A percentile compares a stretch with the other conserved stretches of the same genome.
Conservation (phyloP, 2,329 filamentous ascomycete species). For the Microsporum ferrugineum region DNA sequence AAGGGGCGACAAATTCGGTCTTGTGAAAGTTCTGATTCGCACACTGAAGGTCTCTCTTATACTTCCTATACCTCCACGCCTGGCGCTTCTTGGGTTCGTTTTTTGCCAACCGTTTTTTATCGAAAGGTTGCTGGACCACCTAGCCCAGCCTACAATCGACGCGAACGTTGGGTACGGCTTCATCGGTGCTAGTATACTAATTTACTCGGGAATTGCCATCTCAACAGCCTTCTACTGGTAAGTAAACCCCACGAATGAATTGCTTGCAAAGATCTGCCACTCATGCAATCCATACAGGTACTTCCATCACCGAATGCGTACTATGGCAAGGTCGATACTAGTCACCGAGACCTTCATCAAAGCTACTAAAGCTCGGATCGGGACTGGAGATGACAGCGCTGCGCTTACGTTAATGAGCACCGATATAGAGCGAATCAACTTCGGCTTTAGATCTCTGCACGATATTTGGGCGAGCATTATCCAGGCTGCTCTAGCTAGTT, state of each 20-base stretch:
- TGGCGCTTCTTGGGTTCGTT: constrained; percentile 19
- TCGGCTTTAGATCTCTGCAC: constrained; percentile 15
- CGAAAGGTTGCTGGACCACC: constrained; percentile 6
- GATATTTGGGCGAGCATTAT: constrained; percentile 18
- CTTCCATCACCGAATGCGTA: neutral
- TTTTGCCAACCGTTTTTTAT: constrained; percentile 21
- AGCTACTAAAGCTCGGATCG: neutral
- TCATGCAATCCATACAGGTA: neutral
- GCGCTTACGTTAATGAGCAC: constrained; percentile 19
- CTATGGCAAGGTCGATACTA: neutral
- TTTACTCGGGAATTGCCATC: constrained; percentile 14
- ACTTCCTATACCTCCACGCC: constrained; percentile 17
- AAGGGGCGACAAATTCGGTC: neutral
- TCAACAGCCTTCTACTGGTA: constrained; percentile 14
- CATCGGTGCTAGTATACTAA: constrained; percentile 17
- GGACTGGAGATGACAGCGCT: neutral
- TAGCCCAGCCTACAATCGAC: constrained; percentile 9
- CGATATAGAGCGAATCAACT: constrained; percentile 17
- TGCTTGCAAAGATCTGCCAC: neutral
- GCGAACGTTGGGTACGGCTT: constrained; percentile 17
- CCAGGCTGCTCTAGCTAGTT: neutral
- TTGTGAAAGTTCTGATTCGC: constrained; percentile 7
- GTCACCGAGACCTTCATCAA: neutral
- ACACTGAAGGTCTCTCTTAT: constrained; percentile 19
- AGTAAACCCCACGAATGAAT: neutral